Base-by-base conservation (phyloP, 2,329 filamentous ascomycete genomes). In the Hypoxylon sp. region DNA sequence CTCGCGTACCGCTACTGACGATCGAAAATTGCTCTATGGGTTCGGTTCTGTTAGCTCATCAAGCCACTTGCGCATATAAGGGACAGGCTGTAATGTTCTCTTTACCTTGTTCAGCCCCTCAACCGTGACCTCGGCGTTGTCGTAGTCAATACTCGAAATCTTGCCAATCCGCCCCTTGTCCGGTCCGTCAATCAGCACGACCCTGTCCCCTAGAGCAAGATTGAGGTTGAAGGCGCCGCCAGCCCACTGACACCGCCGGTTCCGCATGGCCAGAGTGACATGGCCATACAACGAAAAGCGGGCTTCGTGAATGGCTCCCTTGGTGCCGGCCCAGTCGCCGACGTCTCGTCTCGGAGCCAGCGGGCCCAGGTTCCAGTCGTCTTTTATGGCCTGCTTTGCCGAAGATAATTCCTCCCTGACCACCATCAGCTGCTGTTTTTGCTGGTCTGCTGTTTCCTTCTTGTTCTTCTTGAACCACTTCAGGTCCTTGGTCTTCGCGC, bases 121-220 rank as follows among this genome's bases (percentile, higher is more conserved):
- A 48, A 95, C 81, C n/a, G 81, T 84, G 50, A 93, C 83, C 69
- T 86, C 85, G 68, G 89, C 90, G 50, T 81, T 82, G 10, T 85
- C 80, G 3, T 77, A 69, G 71, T 89, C 82, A 50, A 97, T 83
- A 1, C 83, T 79, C 66, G 79, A 80, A 49, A 98, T 88, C n/a
- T 83, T 82, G 56, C 93, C 92, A 80, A 99, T 96, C 82, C 91
- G 93, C 75, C 94, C 94, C 82, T 90, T 92, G 76, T 96, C 92
- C 37, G 86, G 87, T 7, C 95, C 95, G 68, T 91, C 89, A 60
- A 94, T 82, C 65, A 98, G 82, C 59, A 95, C 92, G 33, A 98
- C 94, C 66, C 96, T 88, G 81, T 98, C 96, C 6, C 90, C 90
- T 3, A 82, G 77, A 25, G 85, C 87, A 65, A 95, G 82, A 72